Base-by-base conservation (phyloP, 257 asterid genomes). In the Scutellaria minor region DNA sequence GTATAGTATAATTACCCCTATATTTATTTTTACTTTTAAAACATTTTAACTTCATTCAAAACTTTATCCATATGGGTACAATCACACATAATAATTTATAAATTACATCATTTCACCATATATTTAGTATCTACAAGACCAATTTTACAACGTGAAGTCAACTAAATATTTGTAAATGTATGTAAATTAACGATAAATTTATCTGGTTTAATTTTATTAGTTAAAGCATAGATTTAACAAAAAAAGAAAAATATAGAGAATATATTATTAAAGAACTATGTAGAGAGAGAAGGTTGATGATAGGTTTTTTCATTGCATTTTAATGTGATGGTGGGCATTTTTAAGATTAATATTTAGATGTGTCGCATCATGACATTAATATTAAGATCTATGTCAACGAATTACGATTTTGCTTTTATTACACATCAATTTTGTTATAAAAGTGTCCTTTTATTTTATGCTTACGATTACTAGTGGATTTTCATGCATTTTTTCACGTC, bases 401-500 rank as follows among this genome's bases (percentile, higher is more conserved):
- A 66, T 3, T 66, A 8, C 3, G 18, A 61, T n/a, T 63, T 35
- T 18, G 14, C 6, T 41, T 14, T 47, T 20, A 66, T 12, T 9
- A 46, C 39, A 48, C 63, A 61, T 71, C 6, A 40, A 72, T 20
- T 71, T 64, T 24, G 66, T 12, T 5, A 71, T 40, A 10, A 58
- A 71, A 46, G 41, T 7, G 58, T 18, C 68, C 45, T 31, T 7
- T 31, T 31, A 68, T 31, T 7, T 31, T 31, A 68, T 14, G 55
- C 59, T 71, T 57, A 59, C 40, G 46, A 42, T 57, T 4, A 10
- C 8, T 22, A 7, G 9, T 41, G 53, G 24, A 22, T 40, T 63
- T 13, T 51, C 6, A 44, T 35, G 14, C 9, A 5, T 39, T 40
- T 14, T 71, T 6, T 24, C 6, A 73, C 75, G 75, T 78, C 75